Evolutionary conservation across 768 basidiomycete genomes (phyloP), one percentile per base, ranked within the genome.

Genomic region (Rossbeevera mucosa): DNA sequence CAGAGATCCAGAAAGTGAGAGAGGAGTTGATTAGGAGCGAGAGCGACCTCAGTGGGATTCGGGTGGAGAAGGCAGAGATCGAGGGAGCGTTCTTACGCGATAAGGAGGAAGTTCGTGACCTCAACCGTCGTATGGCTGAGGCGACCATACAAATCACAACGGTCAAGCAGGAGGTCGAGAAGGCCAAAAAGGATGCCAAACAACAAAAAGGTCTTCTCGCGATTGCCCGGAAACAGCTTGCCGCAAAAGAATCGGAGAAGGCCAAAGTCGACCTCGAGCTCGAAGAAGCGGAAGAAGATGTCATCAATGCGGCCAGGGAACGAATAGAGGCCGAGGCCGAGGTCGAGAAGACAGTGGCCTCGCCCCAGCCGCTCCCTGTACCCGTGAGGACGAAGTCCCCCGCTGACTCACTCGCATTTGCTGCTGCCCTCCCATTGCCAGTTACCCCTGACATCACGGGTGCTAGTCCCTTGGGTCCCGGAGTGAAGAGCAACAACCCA

Each of bases 151-250:
- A 93, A 68, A 85, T 85, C 30, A 81, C 88, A 43, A 64, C 72
- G 11, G 66, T 86, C 47, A 94, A 88, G 67, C 74, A 71, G 11
- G 85, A 90, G 55, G 73, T 93, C 20, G 96, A 98, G 69, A 94
- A 89, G 72, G 68, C 80, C 36, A 94, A 85, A 75, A 98, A 91
- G 71, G 94, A 97, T 47, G 92, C 90, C 2, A 88, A 95, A 67
- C 92, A 96, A 64, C 94, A 97, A 74, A 97, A 92, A 67, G 96
- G 96, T 9, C 76, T 95, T 57, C 77, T 95, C 21, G 94, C 94
- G 5, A 95, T 98, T 65, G 90, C 91, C 5, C 87, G 86, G 74
- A 98, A 99, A 69, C 96, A 98, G 72, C 74, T 98, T 24, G 80
- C 80, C 22, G 82, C 88, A 5, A 87, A 91, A 56, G 95, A 98